Percentiles rank a stretch among this genome's conserved stretches.
These are phyloP conservation scores for Suaeda aralocaspica DNA, from an alignment of 148 eudicot species.

Conservation along the genomic window DNA sequence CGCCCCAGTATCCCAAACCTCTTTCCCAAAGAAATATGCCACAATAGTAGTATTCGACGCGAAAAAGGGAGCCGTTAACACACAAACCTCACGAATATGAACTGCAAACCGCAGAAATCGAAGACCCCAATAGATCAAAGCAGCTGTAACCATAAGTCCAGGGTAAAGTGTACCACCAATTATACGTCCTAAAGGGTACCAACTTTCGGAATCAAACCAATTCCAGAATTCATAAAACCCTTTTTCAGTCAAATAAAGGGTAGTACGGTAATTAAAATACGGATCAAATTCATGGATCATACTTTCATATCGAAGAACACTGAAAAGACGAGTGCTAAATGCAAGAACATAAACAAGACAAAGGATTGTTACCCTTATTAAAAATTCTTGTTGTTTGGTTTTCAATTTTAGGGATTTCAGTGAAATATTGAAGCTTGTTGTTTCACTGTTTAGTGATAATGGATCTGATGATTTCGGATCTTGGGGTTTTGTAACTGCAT, in stretches of 20 bases:
- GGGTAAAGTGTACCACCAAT: constrained; percentile 96
- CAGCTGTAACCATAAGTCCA: constrained; percentile 95
- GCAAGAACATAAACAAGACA: constrained; percentile 72
- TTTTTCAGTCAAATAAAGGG: constrained; percentile 66
- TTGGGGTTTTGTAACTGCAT: constrained; percentile 24
- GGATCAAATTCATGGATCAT: constrained; percentile 99
- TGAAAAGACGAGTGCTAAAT: constrained; percentile 73
- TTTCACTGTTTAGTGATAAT: not conserved
- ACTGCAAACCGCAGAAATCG: constrained; percentile 65
- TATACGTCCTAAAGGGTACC: constrained; percentile 93
- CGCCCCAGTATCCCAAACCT: constrained; percentile 91
- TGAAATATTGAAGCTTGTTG: constrained; percentile 28
- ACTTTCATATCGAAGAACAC: constrained; percentile 83
- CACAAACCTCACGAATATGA: constrained; percentile 95
- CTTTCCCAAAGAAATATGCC: constrained; percentile 93
- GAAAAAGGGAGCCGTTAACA: constrained; percentile 87
- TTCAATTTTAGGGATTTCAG: constrained; percentile 62
- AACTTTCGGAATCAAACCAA: constrained; percentile 94
- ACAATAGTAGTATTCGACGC: constrained; percentile 90
- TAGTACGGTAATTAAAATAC: constrained; percentile 86
- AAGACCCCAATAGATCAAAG: constrained; percentile 64
- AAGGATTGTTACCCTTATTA: constrained; percentile 67
- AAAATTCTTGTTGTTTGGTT: constrained; percentile 83
- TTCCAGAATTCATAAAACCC: constrained; percentile 97
- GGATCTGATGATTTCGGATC: constrained; percentile 37